Evolutionary conservation across 495 filamentous ascomycete genomes (phyloP), one percentile per base, ranked within the genome.

Genomic region (Articulospora tetracladia): DNA sequence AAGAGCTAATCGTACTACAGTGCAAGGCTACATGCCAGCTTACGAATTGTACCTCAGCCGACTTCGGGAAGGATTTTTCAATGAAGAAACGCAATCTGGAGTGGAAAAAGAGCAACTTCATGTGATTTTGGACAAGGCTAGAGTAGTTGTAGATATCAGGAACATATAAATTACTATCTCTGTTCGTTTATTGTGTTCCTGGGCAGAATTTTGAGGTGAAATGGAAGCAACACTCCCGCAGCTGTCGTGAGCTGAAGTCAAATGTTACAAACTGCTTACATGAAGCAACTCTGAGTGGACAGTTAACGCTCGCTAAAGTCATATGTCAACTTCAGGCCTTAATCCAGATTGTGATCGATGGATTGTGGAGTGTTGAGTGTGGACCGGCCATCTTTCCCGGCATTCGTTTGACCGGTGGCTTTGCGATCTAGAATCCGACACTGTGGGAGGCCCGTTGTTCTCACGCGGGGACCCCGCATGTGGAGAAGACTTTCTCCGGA

Each of bases 1-100:
- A 54, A 32, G n/a, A 41, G 26, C 54, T 57, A 47, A 44, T 25
- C 15, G 19, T 6, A 12, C 6, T 12, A 19, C 28, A 58, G 55
- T 82, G 19, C 76, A 80, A 58, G 78, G 70, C 7, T 82, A 84
- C 69, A 78, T 76, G 57, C 81, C 80, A n/a, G 79, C 79, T 12
- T 84, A 86, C 61, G 83, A 93, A 68, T 77, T 93, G 19, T 92
- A 84, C 71, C 82, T 81, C 20, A 81, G 88, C 28, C 76, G 75
- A 8, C 68, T 93, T 54, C 78, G 88, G 53, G 58, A 72, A 15
- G 89, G 89, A 10, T 76, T 82, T 26, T 51, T 51, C 22, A 26
- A 26, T 22, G 22, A 51, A 51, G 19, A 25, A 25, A 24, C 15
- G 22, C 12, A 22, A 22, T 51, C 48, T 12, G 48, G 25, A 22